phyloP scores from a whole-genome alignment of 192 early-diverging fungal species.

The Gaertneriomyces semiglobifer region DNA sequence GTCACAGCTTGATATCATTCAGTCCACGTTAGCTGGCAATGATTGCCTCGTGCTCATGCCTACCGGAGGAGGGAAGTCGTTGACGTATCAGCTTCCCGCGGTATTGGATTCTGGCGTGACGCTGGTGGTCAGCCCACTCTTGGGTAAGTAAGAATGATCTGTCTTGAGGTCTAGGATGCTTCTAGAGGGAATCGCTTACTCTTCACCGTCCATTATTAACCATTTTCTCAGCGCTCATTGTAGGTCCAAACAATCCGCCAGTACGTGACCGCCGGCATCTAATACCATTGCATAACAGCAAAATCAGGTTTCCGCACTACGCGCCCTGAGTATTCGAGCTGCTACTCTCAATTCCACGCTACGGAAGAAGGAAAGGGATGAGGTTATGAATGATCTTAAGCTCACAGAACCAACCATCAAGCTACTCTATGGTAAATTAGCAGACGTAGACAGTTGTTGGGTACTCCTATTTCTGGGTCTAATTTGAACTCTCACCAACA shows the following conservation, averaged over 20 bases:
- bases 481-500: not conserved
- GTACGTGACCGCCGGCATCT: too few relatives aligned
- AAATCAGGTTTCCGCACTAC: constrained; percentile 48
- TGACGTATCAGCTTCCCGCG: constrained; percentile 52
- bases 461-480: too few relatives aligned
- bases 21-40: constrained; percentile 32
- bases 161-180: too few relatives aligned
- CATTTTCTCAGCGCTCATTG: too few relatives aligned
- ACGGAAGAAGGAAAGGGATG: constrained; percentile 27
- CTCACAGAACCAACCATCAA: constrained; percentile 29
- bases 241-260: too few relatives aligned
- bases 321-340: constrained; percentile 33
- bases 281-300: constrained; percentile 10
- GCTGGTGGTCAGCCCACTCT: constrained; percentile 45
- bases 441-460: not conserved
- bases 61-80: constrained; percentile 49
- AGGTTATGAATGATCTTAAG: constrained; percentile 33
- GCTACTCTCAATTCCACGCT: constrained; percentile 39
- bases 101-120: constrained; percentile 41
- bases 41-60: constrained; percentile 51
- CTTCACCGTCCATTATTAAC: too few relatives aligned
- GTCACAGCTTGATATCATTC: constrained; percentile 36
- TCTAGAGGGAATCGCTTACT: too few relatives aligned
- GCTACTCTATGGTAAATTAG: constrained; percentile 36
- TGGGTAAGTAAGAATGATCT: constrained; percentile 26